Conservation (phyloP, 306 rosid species). For the Mucuna pruriens region DNA sequence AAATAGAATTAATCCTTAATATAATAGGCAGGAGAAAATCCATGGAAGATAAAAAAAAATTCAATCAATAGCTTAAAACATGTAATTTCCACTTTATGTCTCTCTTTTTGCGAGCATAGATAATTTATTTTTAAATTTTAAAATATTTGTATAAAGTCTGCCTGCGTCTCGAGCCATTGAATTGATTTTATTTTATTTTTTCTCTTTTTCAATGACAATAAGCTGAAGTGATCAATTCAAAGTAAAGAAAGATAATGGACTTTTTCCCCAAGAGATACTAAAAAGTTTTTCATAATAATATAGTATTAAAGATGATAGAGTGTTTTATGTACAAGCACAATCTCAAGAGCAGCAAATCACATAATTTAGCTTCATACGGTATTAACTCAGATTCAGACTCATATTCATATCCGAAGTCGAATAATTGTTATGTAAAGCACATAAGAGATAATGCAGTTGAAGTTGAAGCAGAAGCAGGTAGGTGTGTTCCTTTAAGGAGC, state of each 20-base stretch:
- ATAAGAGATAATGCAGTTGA: conserved; percentile 5
- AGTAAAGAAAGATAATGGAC: neutral
- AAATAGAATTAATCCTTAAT: too few relatives aligned
- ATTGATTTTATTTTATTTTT: neutral
- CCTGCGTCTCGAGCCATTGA: neutral
- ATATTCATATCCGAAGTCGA: conserved; percentile 22
- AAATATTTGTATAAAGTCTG: neutral
- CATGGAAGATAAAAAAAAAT: too few relatives aligned
- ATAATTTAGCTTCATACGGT: conserved; percentile 3
- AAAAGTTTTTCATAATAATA: neutral
- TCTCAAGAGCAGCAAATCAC: conserved; percentile 36
- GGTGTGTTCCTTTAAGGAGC: conserved; percentile 5
- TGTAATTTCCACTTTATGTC: neutral
- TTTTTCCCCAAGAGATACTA: neutral
- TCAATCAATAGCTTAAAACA: neutral
- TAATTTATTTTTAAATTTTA: neutral
- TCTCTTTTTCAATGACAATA: neutral
- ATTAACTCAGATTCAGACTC: conserved; percentile 26
- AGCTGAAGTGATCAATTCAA: neutral
- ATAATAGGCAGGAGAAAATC: too few relatives aligned
- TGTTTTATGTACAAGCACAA: conserved; percentile 36
- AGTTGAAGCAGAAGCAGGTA: neutral
- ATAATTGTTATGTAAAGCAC: conserved; percentile 5
- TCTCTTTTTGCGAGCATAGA: neutral
- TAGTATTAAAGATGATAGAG: neutral